Evolutionary conservation across 805 yeast species (phyloP).

Genomic region (Kazachstania kunashirensis): DNA sequence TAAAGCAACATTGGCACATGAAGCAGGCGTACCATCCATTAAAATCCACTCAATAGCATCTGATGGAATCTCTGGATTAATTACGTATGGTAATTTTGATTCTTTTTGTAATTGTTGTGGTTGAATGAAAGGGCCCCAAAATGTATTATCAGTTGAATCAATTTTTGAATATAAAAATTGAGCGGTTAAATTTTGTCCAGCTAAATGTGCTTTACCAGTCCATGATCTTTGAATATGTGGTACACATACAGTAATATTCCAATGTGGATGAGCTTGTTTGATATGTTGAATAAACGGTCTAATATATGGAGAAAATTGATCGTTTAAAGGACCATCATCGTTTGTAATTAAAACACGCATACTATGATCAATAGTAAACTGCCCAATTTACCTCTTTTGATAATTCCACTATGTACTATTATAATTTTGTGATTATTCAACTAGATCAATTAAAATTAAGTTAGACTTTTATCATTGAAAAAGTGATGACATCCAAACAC

Average conservation of each 20-base stretch:
- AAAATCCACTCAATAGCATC: constrained; percentile 71
- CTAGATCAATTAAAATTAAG: no score
- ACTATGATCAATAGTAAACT: no score
- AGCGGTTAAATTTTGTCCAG: constrained; percentile 55
- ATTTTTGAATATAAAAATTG: constrained; percentile 51
- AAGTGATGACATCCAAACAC: no score
- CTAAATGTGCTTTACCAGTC: constrained; percentile 97
- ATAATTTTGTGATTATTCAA: no score
- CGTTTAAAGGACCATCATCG: constrained; percentile 93
- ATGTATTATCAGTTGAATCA: constrained; percentile 41
- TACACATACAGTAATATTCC: constrained; percentile 77
- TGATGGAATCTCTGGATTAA: constrained; percentile 16
- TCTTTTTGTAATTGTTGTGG: constrained; percentile 39
- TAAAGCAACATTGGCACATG: constrained; percentile 84
- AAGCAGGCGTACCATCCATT: constrained; percentile 91
- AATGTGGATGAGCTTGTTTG: constrained; percentile 46
- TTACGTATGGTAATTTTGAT: constrained; percentile 16
- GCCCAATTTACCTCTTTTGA: no score
- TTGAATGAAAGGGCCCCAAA: constrained; percentile 55
- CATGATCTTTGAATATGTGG: constrained; percentile 83
- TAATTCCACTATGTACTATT: no score
- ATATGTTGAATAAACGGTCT: constrained; percentile 71
- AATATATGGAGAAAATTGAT: constrained; percentile 71
- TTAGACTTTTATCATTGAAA: no score
- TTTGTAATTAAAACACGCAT: constrained; percentile 64